phyloP scores from a whole-genome alignment of 2,329 filamentous ascomycete genomes.

The Phyllachora maydis region DNA sequence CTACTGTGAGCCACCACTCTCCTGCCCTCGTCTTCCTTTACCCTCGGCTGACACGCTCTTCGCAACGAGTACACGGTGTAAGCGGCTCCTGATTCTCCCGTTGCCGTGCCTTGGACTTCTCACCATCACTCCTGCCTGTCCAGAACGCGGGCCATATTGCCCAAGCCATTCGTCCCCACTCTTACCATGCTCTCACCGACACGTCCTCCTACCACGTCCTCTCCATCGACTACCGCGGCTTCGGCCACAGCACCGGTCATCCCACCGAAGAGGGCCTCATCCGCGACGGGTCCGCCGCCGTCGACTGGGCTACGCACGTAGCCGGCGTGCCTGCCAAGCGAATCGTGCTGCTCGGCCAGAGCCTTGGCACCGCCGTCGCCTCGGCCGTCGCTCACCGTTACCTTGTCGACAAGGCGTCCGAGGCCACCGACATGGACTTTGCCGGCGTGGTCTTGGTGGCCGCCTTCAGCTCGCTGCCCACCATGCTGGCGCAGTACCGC shows the following conservation, averaged over 20 bases:
- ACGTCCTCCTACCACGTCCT: slow-evolving; percentile 61
- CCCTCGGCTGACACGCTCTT: slow-evolving; percentile 4
- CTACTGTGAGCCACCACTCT: slow-evolving; percentile 26
- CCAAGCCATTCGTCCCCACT: slow-evolving; percentile 54
- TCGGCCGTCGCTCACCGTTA: slow-evolving; percentile 54
- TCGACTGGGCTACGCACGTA: slow-evolving; percentile 49
- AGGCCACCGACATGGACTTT: slow-evolving; percentile 39
- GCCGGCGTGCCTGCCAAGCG: slow-evolving; percentile 45
- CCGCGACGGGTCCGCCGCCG: slow-evolving; percentile 50
- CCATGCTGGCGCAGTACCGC: slow-evolving; percentile 56
- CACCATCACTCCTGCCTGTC: slow-evolving; percentile 5
- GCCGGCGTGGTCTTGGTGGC: slow-evolving; percentile 65
- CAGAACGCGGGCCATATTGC: slow-evolving; percentile 76
- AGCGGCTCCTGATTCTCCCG: slow-evolving; percentile 9
- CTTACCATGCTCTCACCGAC: slow-evolving; percentile 58
- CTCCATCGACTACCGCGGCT: slow-evolving; percentile 83
- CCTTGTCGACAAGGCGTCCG: slow-evolving; percentile 24
- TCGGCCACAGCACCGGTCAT: slow-evolving; percentile 57
- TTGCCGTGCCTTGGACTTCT: slow-evolving; percentile 12
- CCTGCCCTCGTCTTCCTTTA: slow-evolving; percentile 10
- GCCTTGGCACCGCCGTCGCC: slow-evolving; percentile 70
- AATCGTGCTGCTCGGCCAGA: slow-evolving; percentile 72
- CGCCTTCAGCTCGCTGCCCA: slow-evolving; percentile 55
- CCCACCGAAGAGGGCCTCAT: slow-evolving; percentile 70
- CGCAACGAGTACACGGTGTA: slow-evolving; percentile 44